Evolutionary conservation across 805 yeast genomes (phyloP), one percentile per base, ranked within the genome.

Genomic region (Candida lessepsii): DNA sequence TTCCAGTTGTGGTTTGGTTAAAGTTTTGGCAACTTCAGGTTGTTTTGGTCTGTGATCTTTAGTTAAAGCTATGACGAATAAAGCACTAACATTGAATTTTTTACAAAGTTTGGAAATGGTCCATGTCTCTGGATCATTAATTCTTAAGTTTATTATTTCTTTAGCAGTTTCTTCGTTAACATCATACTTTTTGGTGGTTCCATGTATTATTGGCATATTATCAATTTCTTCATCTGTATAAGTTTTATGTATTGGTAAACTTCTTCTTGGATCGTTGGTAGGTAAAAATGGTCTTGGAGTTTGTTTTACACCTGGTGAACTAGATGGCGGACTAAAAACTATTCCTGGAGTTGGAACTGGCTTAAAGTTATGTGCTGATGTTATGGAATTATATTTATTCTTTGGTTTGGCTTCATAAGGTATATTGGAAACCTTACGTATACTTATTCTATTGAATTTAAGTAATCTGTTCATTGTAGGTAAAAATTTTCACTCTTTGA

Each of bases 221-320:
- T 54, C 53, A 41, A 69, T 51, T 42, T 65, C 65, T 31, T 62
- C 61, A 24, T 51, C 50, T 11, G 65, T 57, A 51, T 57, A 64
- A 2, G 49, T 39, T 9, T 63, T 67, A 26, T 58, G 53, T 13
- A 44, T 41, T 21, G 49, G 46, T 9, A 70, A 50, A 2, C 58
- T 62, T 39, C 71, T 68, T 49, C 93, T 73, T 30, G 80, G 78
- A 54, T 85, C 87, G 29, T 59, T 61, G 5, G 63, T 48, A 9
- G 93, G 88, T 41, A 86, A 59, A 57, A 86, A 86, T 2, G 81
- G 78, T 38, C 70, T 71, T 13, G 95, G 95, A 2, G 93, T 81
- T 57, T 66, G 74, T 60, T 77, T 63, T 42, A 71, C 64, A 9
- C 75, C 61, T 19, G 82, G 70, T 11, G 60, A 49, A 25, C 73